Conservation (phyloP, 2,329 filamentous ascomycete species). For the Neopestalotiopsis sp. region DNA sequence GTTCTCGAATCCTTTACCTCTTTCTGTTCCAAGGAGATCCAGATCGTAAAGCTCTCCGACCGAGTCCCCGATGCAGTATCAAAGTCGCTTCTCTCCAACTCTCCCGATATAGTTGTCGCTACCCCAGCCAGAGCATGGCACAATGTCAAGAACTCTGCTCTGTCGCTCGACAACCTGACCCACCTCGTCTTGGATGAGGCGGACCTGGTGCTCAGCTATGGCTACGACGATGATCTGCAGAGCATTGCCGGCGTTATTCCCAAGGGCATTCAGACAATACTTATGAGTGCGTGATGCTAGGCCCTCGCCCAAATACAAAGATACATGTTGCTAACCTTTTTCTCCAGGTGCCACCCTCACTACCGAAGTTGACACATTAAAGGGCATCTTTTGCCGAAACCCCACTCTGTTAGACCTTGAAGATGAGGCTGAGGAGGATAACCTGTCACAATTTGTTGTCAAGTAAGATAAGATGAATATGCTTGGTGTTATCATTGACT, state of each 20-base stretch:
- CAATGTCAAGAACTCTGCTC: slow-evolving; percentile 74
- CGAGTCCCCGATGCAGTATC: slow-evolving; percentile 91
- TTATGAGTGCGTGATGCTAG: slow-evolving; percentile 71
- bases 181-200: slow-evolving; percentile 93
- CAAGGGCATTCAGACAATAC: slow-evolving; percentile 84
- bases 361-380: slow-evolving; percentile 83
- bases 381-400: slow-evolving; percentile 82
- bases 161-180: slow-evolving; percentile 74
- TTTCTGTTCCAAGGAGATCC: slow-evolving; percentile 85
- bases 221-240: slow-evolving; percentile 80
- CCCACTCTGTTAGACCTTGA: slow-evolving; percentile 83
- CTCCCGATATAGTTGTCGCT: slow-evolving; percentile 87
- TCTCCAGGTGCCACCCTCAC: slow-evolving; percentile 73
- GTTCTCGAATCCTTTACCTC: slow-evolving; percentile 76
- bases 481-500: neutral
- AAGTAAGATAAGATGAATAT: slow-evolving; percentile 57
- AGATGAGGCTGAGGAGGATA: slow-evolving; percentile 76
- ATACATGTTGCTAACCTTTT: neutral
- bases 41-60: slow-evolving; percentile 84
- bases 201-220: slow-evolving; percentile 91
- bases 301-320: neutral
- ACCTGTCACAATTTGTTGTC: slow-evolving; percentile 86
- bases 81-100: slow-evolving; percentile 81
- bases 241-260: slow-evolving; percentile 79
- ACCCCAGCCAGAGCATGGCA: slow-evolving; percentile 85